Percentiles rank a stretch among this genome's conserved stretches.
These are phyloP conservation scores for Cryomyces minteri DNA, from an alignment of 495 filamentous ascomycete species.

Conservation along the genomic window DNA sequence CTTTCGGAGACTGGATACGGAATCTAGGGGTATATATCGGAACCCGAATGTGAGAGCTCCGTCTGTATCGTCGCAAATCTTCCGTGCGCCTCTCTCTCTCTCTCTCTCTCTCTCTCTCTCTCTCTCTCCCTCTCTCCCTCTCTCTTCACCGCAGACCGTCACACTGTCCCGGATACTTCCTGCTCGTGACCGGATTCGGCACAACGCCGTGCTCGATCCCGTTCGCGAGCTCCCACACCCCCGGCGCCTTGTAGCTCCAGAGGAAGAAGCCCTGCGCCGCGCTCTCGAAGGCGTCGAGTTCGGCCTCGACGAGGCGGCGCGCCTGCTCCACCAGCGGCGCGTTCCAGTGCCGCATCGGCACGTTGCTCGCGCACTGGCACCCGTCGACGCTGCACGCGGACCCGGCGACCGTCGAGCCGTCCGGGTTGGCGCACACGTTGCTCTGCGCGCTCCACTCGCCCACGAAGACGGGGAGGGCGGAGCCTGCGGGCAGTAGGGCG, in stretches of 20 bases:
- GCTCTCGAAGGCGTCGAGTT: slow-evolving; percentile 22
- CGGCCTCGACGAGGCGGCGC: slow-evolving; percentile 23
- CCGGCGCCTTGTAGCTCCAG: slow-evolving; percentile 21
- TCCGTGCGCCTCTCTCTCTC: no score
- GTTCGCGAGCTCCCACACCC: slow-evolving; percentile 22
- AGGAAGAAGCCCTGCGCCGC: slow-evolving; percentile 21
- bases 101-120: no score
- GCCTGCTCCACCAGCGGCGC: slow-evolving; percentile 17
- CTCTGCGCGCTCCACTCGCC: slow-evolving; percentile 22
- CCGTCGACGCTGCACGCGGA: slow-evolving; percentile 8
- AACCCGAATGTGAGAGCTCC: no score
- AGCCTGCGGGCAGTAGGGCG: slow-evolving; percentile 9
- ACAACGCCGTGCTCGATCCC: slow-evolving; percentile 19
- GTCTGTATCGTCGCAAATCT: no score
- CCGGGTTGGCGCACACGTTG: slow-evolving; percentile 19
- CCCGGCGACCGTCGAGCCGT: slow-evolving; percentile 14
- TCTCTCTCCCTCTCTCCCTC: no score
- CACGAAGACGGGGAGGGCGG: slow-evolving; percentile 19
- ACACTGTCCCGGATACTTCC: slow-evolving; percentile 19
- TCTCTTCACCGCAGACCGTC: no score
- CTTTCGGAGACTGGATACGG: no score
- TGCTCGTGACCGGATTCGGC: slow-evolving; percentile 18
- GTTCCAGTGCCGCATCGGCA: slow-evolving; percentile 17
- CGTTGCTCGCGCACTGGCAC: slow-evolving; percentile 14
- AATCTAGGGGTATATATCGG: no score